Base-by-base conservation (phyloP, 2,329 filamentous ascomycete species). In the Calonectria montana region DNA sequence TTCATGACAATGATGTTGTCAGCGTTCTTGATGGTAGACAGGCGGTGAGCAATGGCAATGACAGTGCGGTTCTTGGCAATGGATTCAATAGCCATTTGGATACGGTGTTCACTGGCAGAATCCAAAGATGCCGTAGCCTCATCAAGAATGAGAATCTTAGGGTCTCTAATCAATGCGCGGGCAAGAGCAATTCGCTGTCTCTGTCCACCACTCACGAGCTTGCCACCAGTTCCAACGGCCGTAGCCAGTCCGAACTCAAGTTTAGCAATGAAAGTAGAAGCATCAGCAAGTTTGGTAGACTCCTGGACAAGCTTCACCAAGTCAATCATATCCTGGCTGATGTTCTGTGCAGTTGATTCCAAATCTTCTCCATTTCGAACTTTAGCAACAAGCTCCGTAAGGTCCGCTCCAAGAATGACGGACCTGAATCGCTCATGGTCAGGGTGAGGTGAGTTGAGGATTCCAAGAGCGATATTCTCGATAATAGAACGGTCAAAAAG, bases 1-100 rank as follows among this genome's bases (percentile, higher is more conserved):
- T 89, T 86, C 79, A 94, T 86, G 21, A 94, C 92, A 23, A 94
- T 85, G 69, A 94, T 94, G 72, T 90, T 89, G 76, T 94, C 90
- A 0, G 92, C 92, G 65, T 90, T 87, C 76, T 87, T 88, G 73
- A 92, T 90, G 0, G 90, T 92, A 0, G 88, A 90, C 2, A 92
- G 82, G 2, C 90, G 84, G 79, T 92, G 91, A 0, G 92, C 91
- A 73, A 94, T 92, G 18, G 91, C 87, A 67, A 94, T 90, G 0
- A 92, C 91, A 0, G 92, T 94, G 27, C 92, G 86, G 65, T 88
- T 87, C 66, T 86, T 84, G 2, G 85, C 78, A 73, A 88, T 82
- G 65, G 81, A 75, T 75, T 87, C 84, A 18, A 90, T 82, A 5
- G 85, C 86, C 37, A 78, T 79, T 75, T 90, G 87, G 50, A 92